Evolutionary conservation across 1,284 basidiomycete genomes (phyloP).

Genomic region (Rhodofomes roseus): DNA sequence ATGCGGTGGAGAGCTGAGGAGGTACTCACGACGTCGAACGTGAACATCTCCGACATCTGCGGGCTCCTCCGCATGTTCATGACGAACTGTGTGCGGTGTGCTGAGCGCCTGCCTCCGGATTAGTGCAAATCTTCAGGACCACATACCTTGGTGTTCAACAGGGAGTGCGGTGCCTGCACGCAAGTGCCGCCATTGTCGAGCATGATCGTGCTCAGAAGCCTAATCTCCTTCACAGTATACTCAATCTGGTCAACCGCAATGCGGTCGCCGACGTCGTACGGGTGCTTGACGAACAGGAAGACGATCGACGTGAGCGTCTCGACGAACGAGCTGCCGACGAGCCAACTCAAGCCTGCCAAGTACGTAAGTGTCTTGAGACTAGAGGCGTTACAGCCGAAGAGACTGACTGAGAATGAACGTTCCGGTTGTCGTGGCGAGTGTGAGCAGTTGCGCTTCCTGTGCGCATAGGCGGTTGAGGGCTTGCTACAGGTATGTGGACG

Average conservation of each 20-base stretch:
- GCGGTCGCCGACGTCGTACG: constrained; percentile 87
- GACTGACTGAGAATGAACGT: constrained; percentile 72
- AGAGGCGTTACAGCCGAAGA: neutral
- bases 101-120: neutral
- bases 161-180: constrained; percentile 68
- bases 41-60: constrained; percentile 76
- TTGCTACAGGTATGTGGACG: neutral
- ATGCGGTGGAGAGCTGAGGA: neutral
- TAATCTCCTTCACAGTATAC: constrained; percentile 87
- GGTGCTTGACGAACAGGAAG: constrained; percentile 85
- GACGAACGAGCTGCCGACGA: constrained; percentile 72
- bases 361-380: neutral
- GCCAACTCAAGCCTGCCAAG: constrained; percentile 72
- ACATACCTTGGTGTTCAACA: constrained; percentile 65
- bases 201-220: constrained; percentile 77
- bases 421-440: constrained; percentile 77
- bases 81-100: constrained; percentile 47
- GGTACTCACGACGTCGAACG: constrained; percentile 65
- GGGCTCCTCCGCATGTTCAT: constrained; percentile 71
- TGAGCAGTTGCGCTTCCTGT: constrained; percentile 63
- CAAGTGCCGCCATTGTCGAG: constrained; percentile 52
- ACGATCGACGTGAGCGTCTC: constrained; percentile 78
- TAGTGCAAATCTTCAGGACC: neutral
- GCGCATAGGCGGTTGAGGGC: neutral
- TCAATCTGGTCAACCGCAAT: constrained; percentile 50